Percentiles rank a stretch among this genome's conserved stretches.
phyloP scores from a whole-genome alignment of 2,329 filamentous ascomycete genomes.

The Epichloe uncinata region DNA sequence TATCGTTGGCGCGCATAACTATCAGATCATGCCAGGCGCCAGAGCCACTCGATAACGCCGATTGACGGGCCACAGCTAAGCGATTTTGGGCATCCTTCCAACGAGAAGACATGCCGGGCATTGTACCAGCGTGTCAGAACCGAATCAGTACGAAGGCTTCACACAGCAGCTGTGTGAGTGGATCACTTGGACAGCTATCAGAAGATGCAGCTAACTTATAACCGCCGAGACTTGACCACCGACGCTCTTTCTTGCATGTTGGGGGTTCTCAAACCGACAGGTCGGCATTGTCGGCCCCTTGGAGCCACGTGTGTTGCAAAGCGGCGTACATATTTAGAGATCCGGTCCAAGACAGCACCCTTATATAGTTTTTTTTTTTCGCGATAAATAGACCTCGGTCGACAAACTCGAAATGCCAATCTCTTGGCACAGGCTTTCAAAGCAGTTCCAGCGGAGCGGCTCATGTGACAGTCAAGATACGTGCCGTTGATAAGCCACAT shows the following conservation, averaged over 20 bases:
- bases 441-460: not conserved
- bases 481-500: not conserved
- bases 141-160: not conserved
- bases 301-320: not conserved
- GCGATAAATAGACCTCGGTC: not conserved
- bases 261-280: not conserved
- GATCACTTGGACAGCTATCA: not conserved
- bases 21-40: constrained; percentile 4
- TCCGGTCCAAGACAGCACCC: not conserved
- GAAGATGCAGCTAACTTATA: too few relatives aligned
- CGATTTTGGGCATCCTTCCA: too few relatives aligned
- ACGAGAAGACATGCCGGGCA: not conserved
- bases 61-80: too few relatives aligned
- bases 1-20: constrained; percentile 9
- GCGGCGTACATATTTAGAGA: not conserved
- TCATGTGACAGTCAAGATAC: not conserved
- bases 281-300: not conserved
- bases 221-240: too few relatives aligned
- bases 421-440: too few relatives aligned
- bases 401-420: not conserved
- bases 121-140: not conserved
- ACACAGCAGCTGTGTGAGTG: not conserved
- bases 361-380: not conserved
- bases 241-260: too few relatives aligned
- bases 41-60: too few relatives aligned